A percentile compares a stretch with the other conserved stretches of the same genome.
Conservation (phyloP, 176 grass and related monocot genomes). For the maize (Zea mays) region DNA sequence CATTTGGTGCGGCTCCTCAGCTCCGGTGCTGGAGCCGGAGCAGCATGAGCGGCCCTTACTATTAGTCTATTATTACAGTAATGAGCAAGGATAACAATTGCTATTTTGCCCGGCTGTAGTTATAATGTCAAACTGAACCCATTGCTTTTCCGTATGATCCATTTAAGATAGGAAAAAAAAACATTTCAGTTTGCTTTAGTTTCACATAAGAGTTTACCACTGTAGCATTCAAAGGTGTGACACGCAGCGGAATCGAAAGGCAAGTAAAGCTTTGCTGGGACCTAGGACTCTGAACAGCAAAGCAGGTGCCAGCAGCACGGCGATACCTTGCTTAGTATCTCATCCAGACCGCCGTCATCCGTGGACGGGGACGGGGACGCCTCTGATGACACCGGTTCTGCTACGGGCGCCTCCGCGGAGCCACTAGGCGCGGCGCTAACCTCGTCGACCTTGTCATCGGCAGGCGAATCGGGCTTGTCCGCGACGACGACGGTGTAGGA, state of each 20-base stretch:
- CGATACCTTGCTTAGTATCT: conserved; percentile 53
- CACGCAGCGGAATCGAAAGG: not conserved
- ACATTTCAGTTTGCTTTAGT: not conserved
- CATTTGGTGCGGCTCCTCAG: no score
- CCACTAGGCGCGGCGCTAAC: not conserved
- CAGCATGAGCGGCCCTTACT: no score
- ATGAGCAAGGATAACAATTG: not conserved
- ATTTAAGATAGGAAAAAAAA: not conserved
- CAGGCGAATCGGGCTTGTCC: conserved; percentile 46
- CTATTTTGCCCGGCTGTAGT: not conserved
- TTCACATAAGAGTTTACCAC: not conserved
- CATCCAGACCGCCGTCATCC: conserved; percentile 20
- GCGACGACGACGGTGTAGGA: conserved; percentile 33
- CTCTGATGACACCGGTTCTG: conserved; percentile 1
- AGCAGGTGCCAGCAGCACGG: not conserved
- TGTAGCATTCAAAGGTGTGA: not conserved
- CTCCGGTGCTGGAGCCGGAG: no score
- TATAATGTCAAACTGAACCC: not conserved
- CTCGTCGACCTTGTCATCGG: conserved; percentile 3
- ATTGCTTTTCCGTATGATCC: not conserved
- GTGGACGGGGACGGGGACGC: not conserved
- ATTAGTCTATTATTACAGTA: not conserved
- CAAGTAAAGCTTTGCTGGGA: not conserved
- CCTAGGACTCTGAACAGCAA: not conserved
- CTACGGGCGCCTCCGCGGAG: conserved; percentile 26